These are phyloP conservation scores for Salix viminalis DNA, from an alignment of 345 rosid genomes.

Conservation along the genomic window DNA sequence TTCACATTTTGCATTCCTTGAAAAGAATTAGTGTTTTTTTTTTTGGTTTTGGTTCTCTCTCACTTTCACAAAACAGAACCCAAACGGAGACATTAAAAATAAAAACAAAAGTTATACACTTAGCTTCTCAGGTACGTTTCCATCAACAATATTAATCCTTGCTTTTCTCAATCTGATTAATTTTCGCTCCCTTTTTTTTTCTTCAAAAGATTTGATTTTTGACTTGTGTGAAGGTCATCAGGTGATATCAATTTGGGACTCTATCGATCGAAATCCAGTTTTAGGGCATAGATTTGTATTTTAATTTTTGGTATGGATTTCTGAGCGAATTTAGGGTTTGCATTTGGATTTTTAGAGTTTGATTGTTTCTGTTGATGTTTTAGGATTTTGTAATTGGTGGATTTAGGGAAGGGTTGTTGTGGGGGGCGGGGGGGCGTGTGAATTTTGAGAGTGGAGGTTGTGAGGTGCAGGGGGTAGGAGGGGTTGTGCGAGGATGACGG, in stretches of 20 bases:
- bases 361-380: neutral
- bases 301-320: neutral
- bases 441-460: constrained; percentile 5
- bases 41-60: neutral
- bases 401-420: neutral
- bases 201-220: neutral
- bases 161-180: neutral
- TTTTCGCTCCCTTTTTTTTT: neutral
- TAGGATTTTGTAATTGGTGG: neutral
- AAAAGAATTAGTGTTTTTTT: constrained; percentile 5
- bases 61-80: neutral
- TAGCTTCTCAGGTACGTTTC: constrained; percentile 15
- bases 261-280: constrained; percentile 4
- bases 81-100: neutral
- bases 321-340: neutral
- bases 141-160: neutral
- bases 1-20: neutral
- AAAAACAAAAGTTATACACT: neutral
- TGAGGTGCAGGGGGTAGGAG: constrained; percentile 9
- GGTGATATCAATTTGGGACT: constrained; percentile 15
- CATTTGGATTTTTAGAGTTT: neutral
- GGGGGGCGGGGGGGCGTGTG: constrained; percentile 24
- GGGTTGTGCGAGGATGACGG: constrained; percentile 57
- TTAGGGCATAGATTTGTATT: constrained; percentile 8
- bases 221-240: neutral